Evolutionary conservation across 208 protist genomes (phyloP).

Genomic region (Wallacemonas sp.): DNA sequence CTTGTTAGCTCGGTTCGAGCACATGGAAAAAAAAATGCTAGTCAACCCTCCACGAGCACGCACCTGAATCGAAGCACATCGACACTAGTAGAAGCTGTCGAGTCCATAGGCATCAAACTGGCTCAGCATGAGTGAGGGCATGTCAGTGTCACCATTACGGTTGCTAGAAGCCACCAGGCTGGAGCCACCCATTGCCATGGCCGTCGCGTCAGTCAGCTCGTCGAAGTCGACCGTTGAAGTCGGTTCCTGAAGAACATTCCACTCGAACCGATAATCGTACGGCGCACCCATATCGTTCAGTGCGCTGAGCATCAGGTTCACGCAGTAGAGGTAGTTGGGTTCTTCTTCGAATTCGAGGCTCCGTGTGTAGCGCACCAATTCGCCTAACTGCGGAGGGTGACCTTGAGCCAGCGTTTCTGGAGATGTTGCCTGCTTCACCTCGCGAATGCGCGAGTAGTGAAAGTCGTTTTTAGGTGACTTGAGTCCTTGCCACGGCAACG

Average conservation of each 20-base stretch:
- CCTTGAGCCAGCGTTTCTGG: conserved; percentile 48
- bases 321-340: conserved; percentile 78
- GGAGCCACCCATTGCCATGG: conserved; percentile 31
- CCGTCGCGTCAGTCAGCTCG: conserved; percentile 9
- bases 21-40: background rate
- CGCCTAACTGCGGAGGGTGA: conserved; percentile 60
- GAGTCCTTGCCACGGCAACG: conserved; percentile 95
- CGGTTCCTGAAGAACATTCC: conserved; percentile 20
- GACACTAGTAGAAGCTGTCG: conserved; percentile 22
- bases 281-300: conserved; percentile 33
- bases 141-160: conserved; percentile 6
- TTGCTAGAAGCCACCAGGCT: conserved; percentile 26
- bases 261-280: conserved; percentile 71
- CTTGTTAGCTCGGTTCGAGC: too few relatives aligned
- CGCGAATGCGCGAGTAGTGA: conserved; percentile 49
- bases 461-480: conserved; percentile 35
- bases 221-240: conserved; percentile 3
- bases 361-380: conserved; percentile 54
- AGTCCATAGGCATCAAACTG: conserved; percentile 36
- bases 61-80: too few relatives aligned
- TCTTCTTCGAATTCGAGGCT: conserved; percentile 59
- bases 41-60: too few relatives aligned
- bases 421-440: conserved; percentile 60
- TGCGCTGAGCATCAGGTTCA: conserved; percentile 42
- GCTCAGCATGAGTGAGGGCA: background rate